Percentiles rank a stretch among this genome's conserved stretches.
Conservation (phyloP, 1,284 basidiomycete species). For the Clitocybe nebularis region DNA sequence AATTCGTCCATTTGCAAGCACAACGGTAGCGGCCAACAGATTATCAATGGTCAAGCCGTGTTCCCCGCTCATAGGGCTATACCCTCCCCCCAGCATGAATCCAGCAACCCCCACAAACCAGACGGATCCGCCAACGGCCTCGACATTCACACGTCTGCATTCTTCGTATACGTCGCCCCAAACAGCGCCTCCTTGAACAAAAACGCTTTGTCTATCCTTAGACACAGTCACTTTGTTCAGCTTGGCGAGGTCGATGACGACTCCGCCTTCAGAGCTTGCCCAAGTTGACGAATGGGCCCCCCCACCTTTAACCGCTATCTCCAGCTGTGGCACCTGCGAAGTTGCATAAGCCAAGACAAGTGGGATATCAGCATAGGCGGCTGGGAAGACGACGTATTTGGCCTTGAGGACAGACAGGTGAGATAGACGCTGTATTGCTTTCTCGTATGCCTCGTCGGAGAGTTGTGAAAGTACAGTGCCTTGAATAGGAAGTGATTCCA, state of each 20-base stretch:
- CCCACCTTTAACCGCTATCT: constrained; percentile 15
- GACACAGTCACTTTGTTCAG: constrained; percentile 8
- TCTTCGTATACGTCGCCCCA: constrained; percentile 18
- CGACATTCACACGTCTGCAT: constrained; percentile 8
- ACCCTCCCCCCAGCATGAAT: constrained; percentile 24
- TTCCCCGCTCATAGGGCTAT: constrained; percentile 21
- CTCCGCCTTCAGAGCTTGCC: constrained; percentile 11
- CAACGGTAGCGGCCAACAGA: constrained; percentile 25
- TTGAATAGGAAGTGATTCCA: too few relatives aligned
- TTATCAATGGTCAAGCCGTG: constrained; percentile 29
- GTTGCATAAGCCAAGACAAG: constrained; percentile 3
- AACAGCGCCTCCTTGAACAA: constrained; percentile 12
- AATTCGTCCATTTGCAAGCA: constrained; percentile 25
- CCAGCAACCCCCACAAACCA: constrained; percentile 14
- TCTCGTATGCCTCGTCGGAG: background rate
- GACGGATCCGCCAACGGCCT: constrained; percentile 14
- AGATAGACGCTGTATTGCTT: background rate
- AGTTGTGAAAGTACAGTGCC: background rate
- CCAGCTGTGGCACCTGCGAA: constrained; percentile 9
- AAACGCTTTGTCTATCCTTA: constrained; percentile 4
- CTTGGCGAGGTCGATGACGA: constrained; percentile 12
- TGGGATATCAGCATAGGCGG: constrained; percentile 5
- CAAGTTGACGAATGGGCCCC: constrained; percentile 8
- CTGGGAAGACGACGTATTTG: constrained; percentile 5
- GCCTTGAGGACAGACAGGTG: constrained; percentile 5